Evolutionary conservation across 768 basidiomycete species (phyloP), one percentile per base, ranked within the genome.

Genomic region (Trametes villosa): DNA sequence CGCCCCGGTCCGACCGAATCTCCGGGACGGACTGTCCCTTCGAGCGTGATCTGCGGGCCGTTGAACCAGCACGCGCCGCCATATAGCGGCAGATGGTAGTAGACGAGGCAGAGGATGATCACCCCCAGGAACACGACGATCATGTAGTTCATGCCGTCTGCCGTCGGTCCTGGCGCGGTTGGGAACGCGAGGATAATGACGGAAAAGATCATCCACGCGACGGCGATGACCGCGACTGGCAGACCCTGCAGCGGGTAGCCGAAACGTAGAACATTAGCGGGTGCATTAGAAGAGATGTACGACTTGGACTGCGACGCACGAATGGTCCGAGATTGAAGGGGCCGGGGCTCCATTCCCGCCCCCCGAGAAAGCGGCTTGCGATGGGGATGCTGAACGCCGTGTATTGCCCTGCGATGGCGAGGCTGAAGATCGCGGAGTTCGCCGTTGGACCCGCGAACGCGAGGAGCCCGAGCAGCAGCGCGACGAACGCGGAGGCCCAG

Each of bases 361-460:
- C 70, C 46, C 71, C 69, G 24, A 65, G 42, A 49, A 78, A 69
- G 17, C 75, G 73, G 52, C 68, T 66, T 26, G 59, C 60, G 57
- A 77, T 76, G 5, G 76, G 76, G 24, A 77, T 70, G 34, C 57
- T 68, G 65, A 70, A 76, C 11, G 71, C 70, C 13, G 67, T 64
- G 54, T 71, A 72, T 47, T 66, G 62, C 13, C 69, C 66, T 0
- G 64, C 62, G 34, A 72, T 55, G 2, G 47, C 65, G 18, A 70
- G 68, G 26, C 60, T 66, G 66, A 78, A 78, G 36, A 78, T 72
- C n/a, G 77, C 76, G 38, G 71, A 72, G 62, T 74, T 73, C 5
- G 76, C 76, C 20, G 75, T 75, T 0, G 75, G 67, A 1, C 87
- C 86, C 0, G 85, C 86, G 53, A 89, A 88, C 0, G 79, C 79